phyloP scores from a whole-genome alignment of 2,329 filamentous ascomycete genomes.

The Graphiopsis chlorocephala region DNA sequence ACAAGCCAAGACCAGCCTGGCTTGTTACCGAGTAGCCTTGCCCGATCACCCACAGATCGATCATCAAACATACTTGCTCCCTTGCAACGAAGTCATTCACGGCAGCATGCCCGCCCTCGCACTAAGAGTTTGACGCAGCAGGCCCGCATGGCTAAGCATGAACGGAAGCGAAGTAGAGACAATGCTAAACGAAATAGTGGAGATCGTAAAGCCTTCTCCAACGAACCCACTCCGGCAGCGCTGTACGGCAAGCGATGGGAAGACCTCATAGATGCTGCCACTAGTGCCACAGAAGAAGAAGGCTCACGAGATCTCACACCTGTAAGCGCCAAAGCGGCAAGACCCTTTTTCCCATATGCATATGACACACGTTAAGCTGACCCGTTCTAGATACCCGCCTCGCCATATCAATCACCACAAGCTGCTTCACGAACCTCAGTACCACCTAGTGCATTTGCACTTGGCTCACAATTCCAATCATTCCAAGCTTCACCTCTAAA shows the following conservation, averaged over 20 bases:
- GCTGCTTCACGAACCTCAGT: conserved; percentile 58
- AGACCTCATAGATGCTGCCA: conserved; percentile 90
- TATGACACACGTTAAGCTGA: conserved; percentile 1
- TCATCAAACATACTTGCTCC: conserved; percentile 86
- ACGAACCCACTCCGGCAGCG: conserved; percentile 74
- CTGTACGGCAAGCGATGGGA: conserved; percentile 88
- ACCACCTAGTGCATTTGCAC: conserved; percentile 50
- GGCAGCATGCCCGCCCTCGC: conserved; percentile 67
- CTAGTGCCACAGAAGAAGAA: conserved; percentile 89
- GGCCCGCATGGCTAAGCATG: conserved; percentile 72
- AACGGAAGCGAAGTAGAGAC: conserved; percentile 74
- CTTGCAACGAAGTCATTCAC: conserved; percentile 65
- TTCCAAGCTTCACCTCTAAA: conserved; percentile 91
- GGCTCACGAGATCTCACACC: conserved; percentile 78
- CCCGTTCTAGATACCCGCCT: conserved; percentile 43
- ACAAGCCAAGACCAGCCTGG: conserved; percentile 59
- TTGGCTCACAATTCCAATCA: conserved; percentile 53
- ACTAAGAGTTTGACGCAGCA: conserved; percentile 86
- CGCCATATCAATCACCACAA: conserved; percentile 52
- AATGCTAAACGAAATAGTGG: conserved; percentile 70
- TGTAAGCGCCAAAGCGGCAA: conserved; percentile 46
- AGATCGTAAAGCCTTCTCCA: conserved; percentile 78
- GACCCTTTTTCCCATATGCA: neutral
- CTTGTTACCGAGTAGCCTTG: conserved; percentile 77
- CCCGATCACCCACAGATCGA: conserved; percentile 77